Evolutionary conservation across 768 basidiomycete species (phyloP), one percentile per base, ranked within the genome.

Genomic region (Psilocybe tampanensis): DNA sequence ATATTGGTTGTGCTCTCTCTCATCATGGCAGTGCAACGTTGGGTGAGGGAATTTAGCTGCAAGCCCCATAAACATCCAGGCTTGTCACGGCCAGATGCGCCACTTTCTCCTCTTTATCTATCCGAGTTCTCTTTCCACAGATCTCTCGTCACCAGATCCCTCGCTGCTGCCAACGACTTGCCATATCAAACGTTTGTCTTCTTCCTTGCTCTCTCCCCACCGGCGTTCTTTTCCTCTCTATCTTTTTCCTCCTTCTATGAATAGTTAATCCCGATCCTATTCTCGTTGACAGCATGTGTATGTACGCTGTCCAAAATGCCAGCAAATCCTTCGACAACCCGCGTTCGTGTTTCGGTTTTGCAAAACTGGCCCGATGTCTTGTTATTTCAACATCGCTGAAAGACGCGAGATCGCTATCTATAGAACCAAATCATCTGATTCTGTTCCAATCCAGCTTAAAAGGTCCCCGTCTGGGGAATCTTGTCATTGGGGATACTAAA

Each of bases 41-140:
- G 55, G 58, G 53, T 59, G 64, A 65, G 64, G 49, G 64, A 62
- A 59, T 65, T 63, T 63, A 15, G 64, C 64, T 60, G 45, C n/a
- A 39, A 8, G 6, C 29, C 29, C 47, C 54, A 44, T 48, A 39
- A 47, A 51, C 55, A 50, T 52, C 55, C 60, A 54, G 34, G 52
- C 60, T 54, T 60, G 51, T 57, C 55, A 54, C 44, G 59, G 50
- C 50, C 13, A 23, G 19, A 47, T 44, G 59, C 55, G 44, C 50
- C 52, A 56, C 47, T 53, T 55, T 39, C 41, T 43, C 50, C 26
- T 33, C 41, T 49, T 54, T 26, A 29, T 26, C 8, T 32, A 43
- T 44, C 26, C 33, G 29, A 15, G 29, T 32, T 32, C 29, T 56
- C 43, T 41, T 42, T 43, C 39, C 12, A 15, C 15, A 39, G n/a